Evolutionary conservation across 2,329 filamentous ascomycete genomes (phyloP).

Genomic region (Xylaria sp.): DNA sequence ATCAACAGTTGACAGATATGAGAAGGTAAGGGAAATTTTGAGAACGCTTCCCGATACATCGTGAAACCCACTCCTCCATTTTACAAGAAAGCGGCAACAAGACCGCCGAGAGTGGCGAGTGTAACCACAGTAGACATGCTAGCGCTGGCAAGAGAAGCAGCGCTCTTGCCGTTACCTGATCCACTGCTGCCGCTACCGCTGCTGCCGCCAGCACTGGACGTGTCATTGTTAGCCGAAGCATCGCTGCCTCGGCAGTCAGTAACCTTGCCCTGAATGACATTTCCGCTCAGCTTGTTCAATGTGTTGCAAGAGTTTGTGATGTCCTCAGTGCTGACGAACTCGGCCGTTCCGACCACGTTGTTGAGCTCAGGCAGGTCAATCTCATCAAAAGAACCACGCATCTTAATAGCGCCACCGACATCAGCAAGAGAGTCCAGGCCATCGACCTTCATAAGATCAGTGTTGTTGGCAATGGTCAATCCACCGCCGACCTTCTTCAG

Average conservation of each 20-base stretch:
- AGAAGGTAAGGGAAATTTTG: constrained; percentile 42
- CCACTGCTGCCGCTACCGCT: constrained; percentile 45
- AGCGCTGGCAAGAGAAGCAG: constrained; percentile 58
- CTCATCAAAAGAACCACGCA: constrained; percentile 83
- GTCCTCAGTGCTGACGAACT: constrained; percentile 72
- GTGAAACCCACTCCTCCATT: constrained; percentile 24
- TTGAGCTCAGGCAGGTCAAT: constrained; percentile 74
- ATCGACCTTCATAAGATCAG: constrained; percentile 70
- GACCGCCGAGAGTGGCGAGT: constrained; percentile 35
- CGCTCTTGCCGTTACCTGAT: constrained; percentile 45
- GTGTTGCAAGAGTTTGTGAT: constrained; percentile 65
- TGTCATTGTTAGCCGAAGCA: constrained; percentile 62
- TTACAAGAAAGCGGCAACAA: constrained; percentile 62
- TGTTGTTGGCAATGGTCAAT: constrained; percentile 90
- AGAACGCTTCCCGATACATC: constrained; percentile 35
- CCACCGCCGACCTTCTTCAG: constrained; percentile 79
- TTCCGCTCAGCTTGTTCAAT: constrained; percentile 60
- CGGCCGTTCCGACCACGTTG: constrained; percentile 77
- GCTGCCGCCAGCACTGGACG: constrained; percentile 32
- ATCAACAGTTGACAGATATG: constrained; percentile 48
- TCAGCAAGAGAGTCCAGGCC: constrained; percentile 74
- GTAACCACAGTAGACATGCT: constrained; percentile 60
- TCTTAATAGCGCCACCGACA: constrained; percentile 82
- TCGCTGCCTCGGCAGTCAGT: constrained; percentile 62
- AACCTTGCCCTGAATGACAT: constrained; percentile 60